These are phyloP conservation scores for Phytopythium helicoides DNA, from an alignment of 352 stramenopile genomes.

Conservation along the genomic window DNA sequence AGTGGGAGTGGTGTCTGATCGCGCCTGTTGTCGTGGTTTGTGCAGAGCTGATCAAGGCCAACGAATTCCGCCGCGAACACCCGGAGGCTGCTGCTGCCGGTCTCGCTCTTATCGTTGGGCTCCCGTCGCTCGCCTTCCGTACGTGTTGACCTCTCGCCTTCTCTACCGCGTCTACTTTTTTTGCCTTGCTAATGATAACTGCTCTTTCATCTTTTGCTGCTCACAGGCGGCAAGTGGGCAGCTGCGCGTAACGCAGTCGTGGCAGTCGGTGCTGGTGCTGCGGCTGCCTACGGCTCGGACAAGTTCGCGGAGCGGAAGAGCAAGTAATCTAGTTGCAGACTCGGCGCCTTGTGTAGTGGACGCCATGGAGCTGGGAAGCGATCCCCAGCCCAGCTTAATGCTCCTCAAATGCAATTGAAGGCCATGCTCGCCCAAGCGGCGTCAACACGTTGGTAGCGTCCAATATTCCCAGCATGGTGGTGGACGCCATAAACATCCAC, in stretches of 20 bases:
- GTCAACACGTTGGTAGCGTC: no score
- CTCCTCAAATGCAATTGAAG: no score
- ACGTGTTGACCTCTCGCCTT: no score
- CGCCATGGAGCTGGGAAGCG: background rate
- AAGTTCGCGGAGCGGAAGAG: conserved; percentile 52
- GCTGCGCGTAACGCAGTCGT: conserved; percentile 65
- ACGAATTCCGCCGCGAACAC: conserved; percentile 74
- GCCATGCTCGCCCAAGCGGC: no score
- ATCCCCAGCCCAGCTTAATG: background rate
- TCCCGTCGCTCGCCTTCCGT: conserved; percentile 68
- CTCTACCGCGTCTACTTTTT: no score
- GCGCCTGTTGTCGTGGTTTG: no score
- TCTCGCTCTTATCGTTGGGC: conserved; percentile 51
- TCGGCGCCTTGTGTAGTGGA: background rate
- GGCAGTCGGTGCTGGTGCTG: conserved; percentile 51
- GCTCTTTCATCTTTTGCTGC: background rate
- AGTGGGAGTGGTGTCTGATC: no score
- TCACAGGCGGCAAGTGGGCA: conserved; percentile 56
- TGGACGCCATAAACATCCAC: no score
- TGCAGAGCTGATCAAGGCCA: conserved; percentile 67
- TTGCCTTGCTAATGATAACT: background rate
- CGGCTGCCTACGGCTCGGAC: conserved; percentile 56
- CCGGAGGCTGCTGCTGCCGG: conserved; percentile 56
- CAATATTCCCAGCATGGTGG: no score
- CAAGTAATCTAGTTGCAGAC: conserved; percentile 18